Percentiles rank a stretch among this genome's conserved stretches.
Conservation (phyloP, 2,329 filamentous ascomycete species). For the Neofusicoccum umdonicola region DNA sequence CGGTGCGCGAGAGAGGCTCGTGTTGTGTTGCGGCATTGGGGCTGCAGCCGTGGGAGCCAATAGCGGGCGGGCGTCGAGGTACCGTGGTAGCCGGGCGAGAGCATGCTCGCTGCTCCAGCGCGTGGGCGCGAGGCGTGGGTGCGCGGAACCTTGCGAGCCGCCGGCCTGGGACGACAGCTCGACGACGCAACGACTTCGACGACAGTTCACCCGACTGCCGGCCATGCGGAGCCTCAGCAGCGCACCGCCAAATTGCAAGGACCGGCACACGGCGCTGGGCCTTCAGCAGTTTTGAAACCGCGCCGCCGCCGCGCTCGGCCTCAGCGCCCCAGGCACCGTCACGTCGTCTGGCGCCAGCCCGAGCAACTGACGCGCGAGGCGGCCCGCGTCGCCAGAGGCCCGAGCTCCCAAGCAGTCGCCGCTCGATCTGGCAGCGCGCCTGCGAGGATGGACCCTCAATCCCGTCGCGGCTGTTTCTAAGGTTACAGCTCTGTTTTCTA, state of each 20-base stretch:
- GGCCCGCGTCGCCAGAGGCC: not conserved
- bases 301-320: not conserved
- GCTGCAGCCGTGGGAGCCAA: constrained; percentile 1
- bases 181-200: not conserved
- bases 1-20: not conserved
- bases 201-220: not conserved
- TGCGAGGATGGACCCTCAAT: not conserved
- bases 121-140: not conserved
- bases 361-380: constrained; percentile 1
- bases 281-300: not conserved
- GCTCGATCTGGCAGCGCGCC: not conserved
- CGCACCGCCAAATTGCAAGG: not conserved
- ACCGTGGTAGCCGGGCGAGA: not conserved
- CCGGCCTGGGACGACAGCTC: not conserved
- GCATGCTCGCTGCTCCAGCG: not conserved
- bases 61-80: not conserved
- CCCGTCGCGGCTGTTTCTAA: not conserved
- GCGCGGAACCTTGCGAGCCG: not conserved
- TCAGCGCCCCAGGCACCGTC: not conserved
- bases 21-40: not conserved
- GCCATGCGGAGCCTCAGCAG: too few species aligned
- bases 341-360: not conserved
- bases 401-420: not conserved
- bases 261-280: not conserved
- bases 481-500: not conserved